These are phyloP conservation scores for Mixia osmundae DNA, from an alignment of 1,284 basidiomycete genomes.

Conservation along the genomic window DNA sequence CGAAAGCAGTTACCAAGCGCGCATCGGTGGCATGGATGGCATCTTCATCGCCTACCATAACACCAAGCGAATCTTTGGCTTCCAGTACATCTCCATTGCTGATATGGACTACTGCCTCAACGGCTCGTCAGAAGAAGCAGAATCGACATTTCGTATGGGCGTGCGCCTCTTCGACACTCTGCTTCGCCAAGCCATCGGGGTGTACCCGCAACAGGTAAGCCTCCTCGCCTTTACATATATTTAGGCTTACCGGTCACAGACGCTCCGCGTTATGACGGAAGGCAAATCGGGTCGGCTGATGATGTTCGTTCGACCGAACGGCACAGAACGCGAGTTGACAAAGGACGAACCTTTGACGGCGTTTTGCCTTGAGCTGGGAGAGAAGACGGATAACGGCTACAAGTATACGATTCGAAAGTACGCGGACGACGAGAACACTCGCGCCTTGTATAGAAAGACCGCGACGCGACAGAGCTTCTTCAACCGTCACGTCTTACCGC, in stretches of 20 bases:
- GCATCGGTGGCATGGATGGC: slow-evolving; percentile 94
- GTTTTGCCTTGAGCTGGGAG: background rate
- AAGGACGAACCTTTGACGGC: slow-evolving; percentile 2
- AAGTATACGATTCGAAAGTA: too few species aligned
- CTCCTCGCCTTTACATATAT: too few species aligned
- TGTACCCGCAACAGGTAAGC: slow-evolving; percentile 4
- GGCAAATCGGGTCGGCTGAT: background rate
- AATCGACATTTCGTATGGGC: slow-evolving; percentile 53
- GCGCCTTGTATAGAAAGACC: too few species aligned
- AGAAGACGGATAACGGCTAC: too few species aligned
- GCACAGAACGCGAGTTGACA: background rate
- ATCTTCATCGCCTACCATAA: slow-evolving; percentile 91
- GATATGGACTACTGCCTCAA: slow-evolving; percentile 74
- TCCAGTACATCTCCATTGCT: slow-evolving; percentile 68
- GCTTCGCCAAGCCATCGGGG: slow-evolving; percentile 2
- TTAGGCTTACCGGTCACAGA: too few species aligned
- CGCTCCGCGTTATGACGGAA: too few species aligned
- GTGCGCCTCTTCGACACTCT: slow-evolving; percentile 41
- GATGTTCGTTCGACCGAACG: background rate
- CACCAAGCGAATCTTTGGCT: slow-evolving; percentile 66
- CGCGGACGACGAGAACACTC: too few species aligned
- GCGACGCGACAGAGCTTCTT: too few species aligned
- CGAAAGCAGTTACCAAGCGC: slow-evolving; percentile 68
- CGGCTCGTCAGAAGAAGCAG: slow-evolving; percentile 37
- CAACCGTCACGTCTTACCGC: too few species aligned